Conservation (phyloP, 345 rosid species). For the Psidium friedrichsthalianum region DNA sequence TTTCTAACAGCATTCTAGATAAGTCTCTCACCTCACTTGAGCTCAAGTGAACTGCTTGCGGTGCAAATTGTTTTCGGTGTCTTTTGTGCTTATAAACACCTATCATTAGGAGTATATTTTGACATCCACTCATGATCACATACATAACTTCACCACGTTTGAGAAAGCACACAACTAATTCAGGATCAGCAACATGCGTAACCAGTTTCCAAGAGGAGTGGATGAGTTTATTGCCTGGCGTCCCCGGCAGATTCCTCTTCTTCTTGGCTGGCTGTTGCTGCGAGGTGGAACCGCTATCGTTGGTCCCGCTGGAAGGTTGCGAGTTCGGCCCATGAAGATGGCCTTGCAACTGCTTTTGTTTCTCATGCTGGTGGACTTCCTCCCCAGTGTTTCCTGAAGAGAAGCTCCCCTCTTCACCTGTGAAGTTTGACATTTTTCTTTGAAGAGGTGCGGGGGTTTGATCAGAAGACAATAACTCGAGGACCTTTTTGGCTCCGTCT, state of each 20-base stretch:
- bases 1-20: not conserved
- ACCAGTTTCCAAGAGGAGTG: not conserved
- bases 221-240: conserved; percentile 41
- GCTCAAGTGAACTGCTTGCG: not conserved
- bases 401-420: conserved; percentile 60
- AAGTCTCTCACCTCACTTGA: not conserved
- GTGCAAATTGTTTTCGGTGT: not conserved
- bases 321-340: conserved; percentile 1
- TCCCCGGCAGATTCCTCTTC: conserved; percentile 67
- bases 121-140: not conserved
- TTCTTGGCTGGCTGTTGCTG: conserved; percentile 42
- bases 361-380: conserved; percentile 31
- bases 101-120: not conserved
- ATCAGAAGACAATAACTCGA: not conserved
- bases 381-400: conserved; percentile 50
- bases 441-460: not conserved
- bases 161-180: not conserved
- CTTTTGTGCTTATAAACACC: not conserved
- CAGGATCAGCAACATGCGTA: not conserved
- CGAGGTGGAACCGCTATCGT: conserved; percentile 20
- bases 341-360: conserved; percentile 8
- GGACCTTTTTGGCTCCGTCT: not conserved
- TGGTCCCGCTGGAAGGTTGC: conserved; percentile 1
- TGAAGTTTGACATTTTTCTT: conserved; percentile 46
- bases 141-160: not conserved